phyloP scores from a whole-genome alignment of 352 stramenopile genomes.

The Phytophthora macrochlamydospora region DNA sequence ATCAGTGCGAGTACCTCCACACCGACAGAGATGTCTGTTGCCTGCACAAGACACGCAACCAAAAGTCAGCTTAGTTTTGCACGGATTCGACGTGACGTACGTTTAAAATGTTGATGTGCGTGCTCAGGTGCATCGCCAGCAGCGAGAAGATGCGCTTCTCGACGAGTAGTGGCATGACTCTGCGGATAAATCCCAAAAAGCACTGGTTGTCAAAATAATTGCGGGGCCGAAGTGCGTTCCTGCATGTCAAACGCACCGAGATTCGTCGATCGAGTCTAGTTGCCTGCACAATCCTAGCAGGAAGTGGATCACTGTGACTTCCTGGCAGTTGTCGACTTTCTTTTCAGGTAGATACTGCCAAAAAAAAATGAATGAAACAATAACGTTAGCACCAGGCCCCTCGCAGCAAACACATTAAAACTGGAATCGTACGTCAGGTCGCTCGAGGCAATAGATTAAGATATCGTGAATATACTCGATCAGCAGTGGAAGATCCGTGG shows the following conservation, averaged over 20 bases:
- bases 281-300: conserved; percentile 83
- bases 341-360: conserved; percentile 73
- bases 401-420: not conserved
- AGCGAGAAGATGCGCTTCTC: conserved; percentile 83
- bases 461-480: conserved; percentile 90
- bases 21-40: conserved; percentile 56
- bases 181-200: conserved; percentile 12
- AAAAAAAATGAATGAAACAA: not conserved
- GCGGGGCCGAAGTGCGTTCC: not conserved
- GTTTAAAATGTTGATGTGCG: conserved; percentile 53
- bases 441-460: conserved; percentile 78
- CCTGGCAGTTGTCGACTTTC: conserved; percentile 79
- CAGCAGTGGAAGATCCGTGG: conserved; percentile 89
- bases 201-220: not conserved
- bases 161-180: conserved; percentile 85
- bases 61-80: not conserved
- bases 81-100: conserved; percentile 26
- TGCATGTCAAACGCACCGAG: conserved; percentile 34
- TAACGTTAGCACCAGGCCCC: not conserved
- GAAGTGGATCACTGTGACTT: conserved; percentile 90
- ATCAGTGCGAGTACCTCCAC: conserved; percentile 77
- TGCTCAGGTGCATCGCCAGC: conserved; percentile 79
- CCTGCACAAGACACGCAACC: conserved; percentile 20
- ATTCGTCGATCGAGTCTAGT: conserved; percentile 86
- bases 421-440: conserved; percentile 48